These are phyloP conservation scores for Secale cereale DNA, from an alignment of 176 grass and related monocot species.

Conservation along the genomic window DNA sequence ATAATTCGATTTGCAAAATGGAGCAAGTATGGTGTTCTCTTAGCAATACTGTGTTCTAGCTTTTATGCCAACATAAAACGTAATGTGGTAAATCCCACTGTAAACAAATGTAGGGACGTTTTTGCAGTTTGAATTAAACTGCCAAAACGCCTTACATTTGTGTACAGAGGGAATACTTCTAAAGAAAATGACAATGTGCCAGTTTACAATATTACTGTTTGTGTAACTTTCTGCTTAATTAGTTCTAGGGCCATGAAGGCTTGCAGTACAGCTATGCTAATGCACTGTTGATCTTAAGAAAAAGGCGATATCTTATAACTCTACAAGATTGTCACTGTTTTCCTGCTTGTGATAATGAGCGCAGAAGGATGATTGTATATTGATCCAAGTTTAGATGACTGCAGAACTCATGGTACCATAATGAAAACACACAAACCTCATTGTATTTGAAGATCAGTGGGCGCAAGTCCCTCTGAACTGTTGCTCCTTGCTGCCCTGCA, in stretches of 20 bases:
- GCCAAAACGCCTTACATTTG: too few species aligned
- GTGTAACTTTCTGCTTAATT: too few species aligned
- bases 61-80: background rate
- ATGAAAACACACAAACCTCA: constrained; percentile 46
- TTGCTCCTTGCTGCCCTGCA: constrained; percentile 38
- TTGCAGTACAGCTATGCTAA: background rate
- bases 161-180: too few species aligned
- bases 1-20: background rate
- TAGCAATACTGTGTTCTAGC: background rate
- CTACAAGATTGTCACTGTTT: background rate
- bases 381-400: background rate
- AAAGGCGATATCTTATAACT: background rate
- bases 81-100: background rate
- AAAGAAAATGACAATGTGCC: too few species aligned
- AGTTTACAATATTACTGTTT: too few species aligned
- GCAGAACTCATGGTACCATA: background rate
- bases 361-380: background rate
- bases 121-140: too few species aligned
- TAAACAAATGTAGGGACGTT: too few species aligned
- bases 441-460: constrained; percentile 97
- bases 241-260: background rate
- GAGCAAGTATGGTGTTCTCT: background rate
- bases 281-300: background rate
- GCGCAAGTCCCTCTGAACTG: constrained; percentile 64
- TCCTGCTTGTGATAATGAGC: constrained; percentile 4